Conservation (phyloP, 2,329 filamentous ascomycete species). For the Claviceps africana region DNA sequence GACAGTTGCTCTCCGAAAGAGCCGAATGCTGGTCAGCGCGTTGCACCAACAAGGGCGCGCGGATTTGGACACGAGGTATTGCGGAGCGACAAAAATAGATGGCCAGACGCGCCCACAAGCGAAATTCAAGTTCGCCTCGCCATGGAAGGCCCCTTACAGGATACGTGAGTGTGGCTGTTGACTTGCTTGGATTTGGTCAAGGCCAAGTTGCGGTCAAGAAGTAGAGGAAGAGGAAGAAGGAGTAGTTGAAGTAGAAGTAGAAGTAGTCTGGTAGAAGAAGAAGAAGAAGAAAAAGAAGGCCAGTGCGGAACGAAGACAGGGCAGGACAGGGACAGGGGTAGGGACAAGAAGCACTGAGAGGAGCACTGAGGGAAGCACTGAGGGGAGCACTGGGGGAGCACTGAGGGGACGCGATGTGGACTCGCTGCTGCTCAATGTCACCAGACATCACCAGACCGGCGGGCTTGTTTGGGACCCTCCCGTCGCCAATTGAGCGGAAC, state of each 20-base stretch:
- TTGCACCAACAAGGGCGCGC: neutral
- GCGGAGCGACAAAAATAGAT: neutral
- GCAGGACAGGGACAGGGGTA: neutral
- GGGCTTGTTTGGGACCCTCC: too few species aligned
- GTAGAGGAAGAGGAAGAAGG: neutral
- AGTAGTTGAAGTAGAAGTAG: too few species aligned
- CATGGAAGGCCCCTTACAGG: neutral
- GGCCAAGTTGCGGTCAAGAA: neutral
- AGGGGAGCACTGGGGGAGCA: too few species aligned
- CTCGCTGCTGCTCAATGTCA: neutral
- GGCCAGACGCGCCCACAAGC: conserved; percentile 1
- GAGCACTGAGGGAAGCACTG: too few species aligned
- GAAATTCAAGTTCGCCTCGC: neutral
- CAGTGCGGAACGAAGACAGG: neutral
- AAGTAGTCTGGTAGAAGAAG: too few species aligned
- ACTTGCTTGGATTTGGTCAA: neutral
- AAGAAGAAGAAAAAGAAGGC: neutral
- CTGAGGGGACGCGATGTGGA: too few species aligned
- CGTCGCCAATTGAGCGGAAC: too few species aligned
- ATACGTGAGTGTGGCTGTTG: neutral
- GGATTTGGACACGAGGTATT: conserved; percentile 1
- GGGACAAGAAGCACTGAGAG: too few species aligned
- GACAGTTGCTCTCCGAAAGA: conserved; percentile 3
- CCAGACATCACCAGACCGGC: neutral
- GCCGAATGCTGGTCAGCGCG: conserved; percentile 2